A percentile compares a stretch with the other conserved stretches of the same genome.
Evolutionary conservation across 306 rosid species (phyloP).

Genomic region (Castanea mollissima): DNA sequence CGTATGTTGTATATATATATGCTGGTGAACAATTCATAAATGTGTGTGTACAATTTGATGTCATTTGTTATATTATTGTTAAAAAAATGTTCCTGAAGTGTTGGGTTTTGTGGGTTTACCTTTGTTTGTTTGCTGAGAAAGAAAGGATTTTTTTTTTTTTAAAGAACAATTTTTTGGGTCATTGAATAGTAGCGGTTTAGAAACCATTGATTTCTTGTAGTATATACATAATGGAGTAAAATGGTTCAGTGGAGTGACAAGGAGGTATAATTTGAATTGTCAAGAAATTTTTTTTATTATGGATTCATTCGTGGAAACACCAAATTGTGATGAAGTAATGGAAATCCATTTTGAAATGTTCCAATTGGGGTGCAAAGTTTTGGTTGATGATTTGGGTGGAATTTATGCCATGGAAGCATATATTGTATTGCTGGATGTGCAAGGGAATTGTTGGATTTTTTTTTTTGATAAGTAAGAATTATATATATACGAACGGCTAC

Average conservation of each 20-base stretch:
- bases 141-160: neutral
- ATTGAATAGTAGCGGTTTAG: neutral
- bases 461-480: too few species aligned
- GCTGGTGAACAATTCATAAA: neutral
- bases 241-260: too few species aligned
- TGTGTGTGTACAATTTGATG: neutral
- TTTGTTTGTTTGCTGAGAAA: neutral
- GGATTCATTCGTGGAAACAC: too few species aligned
- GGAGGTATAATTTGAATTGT: neutral
- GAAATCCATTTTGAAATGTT: neutral
- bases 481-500: too few species aligned
- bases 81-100: neutral
- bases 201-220: neutral
- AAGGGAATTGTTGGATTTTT: neutral
- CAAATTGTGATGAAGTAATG: neutral
- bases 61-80: neutral
- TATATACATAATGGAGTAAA: neutral
- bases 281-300: too few species aligned
- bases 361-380: neutral
- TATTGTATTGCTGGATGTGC: neutral
- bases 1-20: neutral
- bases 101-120: neutral
- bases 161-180: neutral
- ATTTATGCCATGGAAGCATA: neutral
- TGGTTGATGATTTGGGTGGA: neutral